Conservation (phyloP, 2,329 filamentous ascomycete species). For the Fusarium humuli region DNA sequence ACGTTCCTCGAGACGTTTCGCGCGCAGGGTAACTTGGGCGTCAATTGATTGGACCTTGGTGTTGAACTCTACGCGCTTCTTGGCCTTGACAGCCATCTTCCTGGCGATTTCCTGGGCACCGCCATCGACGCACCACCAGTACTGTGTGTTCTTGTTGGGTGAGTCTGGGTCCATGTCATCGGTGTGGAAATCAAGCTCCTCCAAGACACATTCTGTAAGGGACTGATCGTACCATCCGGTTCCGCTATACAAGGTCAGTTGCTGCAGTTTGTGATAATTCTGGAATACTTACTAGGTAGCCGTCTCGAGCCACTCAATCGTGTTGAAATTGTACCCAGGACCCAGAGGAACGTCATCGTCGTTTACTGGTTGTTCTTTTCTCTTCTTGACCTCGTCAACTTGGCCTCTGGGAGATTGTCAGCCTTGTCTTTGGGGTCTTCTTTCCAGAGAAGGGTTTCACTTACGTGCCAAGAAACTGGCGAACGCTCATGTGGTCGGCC, state of each 20-base stretch:
- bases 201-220: constrained; percentile 13
- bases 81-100: constrained; percentile 1
- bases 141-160: background rate
- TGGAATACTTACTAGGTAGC: background rate
- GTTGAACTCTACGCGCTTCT: background rate
- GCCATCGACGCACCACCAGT: constrained; percentile 16
- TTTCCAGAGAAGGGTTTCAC: too few relatives aligned
- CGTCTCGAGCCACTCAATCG: constrained; percentile 22
- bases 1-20: background rate
- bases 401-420: background rate
- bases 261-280: fast-evolving
- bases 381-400: fast-evolving
- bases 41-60: background rate
- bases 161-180: background rate
- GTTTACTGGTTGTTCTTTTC: background rate
- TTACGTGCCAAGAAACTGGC: constrained; percentile 35
- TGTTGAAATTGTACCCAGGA: constrained; percentile 7
- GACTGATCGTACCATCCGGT: constrained; percentile 24
- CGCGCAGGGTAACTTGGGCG: background rate
- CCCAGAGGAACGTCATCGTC: background rate
- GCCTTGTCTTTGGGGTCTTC: too few relatives aligned
- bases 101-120: constrained; percentile 16
- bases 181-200: constrained; percentile 9
- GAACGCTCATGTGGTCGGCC: constrained; percentile 28
- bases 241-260: background rate